Conservation (phyloP, 305 asterid species). For the Solanum aculeatissimum region DNA sequence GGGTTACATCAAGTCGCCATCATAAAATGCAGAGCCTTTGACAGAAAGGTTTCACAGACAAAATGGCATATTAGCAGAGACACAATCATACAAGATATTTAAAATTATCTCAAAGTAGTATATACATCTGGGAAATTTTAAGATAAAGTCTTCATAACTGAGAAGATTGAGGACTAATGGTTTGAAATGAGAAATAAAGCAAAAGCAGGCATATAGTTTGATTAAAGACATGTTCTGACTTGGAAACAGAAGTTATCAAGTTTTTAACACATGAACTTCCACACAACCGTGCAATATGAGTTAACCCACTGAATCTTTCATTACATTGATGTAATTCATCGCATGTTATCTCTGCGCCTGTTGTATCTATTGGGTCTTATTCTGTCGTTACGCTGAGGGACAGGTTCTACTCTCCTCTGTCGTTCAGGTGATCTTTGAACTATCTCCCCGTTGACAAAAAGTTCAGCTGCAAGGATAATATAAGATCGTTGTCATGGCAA, state of each 20-base stretch:
- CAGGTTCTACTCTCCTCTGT: constrained; percentile 16
- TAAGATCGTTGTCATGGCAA: neutral
- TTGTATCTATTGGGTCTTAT: constrained; percentile 1
- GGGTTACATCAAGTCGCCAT: neutral
- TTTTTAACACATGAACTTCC: neutral
- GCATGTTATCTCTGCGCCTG: constrained; percentile 10
- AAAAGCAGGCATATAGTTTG: neutral
- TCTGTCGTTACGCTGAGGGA: constrained; percentile 9
- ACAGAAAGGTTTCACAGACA: neutral
- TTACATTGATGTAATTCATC: neutral
- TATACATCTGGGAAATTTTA: neutral
- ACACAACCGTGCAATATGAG: neutral
- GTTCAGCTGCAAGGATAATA: constrained; percentile 7
- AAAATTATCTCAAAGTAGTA: neutral
- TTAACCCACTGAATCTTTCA: neutral
- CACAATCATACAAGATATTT: neutral
- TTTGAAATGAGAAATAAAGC: neutral
- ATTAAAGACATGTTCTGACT: neutral
- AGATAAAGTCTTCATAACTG: neutral
- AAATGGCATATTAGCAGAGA: neutral
- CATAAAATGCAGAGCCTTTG: neutral
- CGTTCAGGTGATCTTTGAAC: constrained; percentile 16
- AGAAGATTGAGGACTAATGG: neutral
- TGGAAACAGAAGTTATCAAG: neutral
- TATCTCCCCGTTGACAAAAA: constrained; percentile 13